Percentiles rank a stretch among this genome's conserved stretches.
These are phyloP conservation scores for Protomyces pachydermus DNA, from an alignment of 1,139 yeast species.

Conservation along the genomic window DNA sequence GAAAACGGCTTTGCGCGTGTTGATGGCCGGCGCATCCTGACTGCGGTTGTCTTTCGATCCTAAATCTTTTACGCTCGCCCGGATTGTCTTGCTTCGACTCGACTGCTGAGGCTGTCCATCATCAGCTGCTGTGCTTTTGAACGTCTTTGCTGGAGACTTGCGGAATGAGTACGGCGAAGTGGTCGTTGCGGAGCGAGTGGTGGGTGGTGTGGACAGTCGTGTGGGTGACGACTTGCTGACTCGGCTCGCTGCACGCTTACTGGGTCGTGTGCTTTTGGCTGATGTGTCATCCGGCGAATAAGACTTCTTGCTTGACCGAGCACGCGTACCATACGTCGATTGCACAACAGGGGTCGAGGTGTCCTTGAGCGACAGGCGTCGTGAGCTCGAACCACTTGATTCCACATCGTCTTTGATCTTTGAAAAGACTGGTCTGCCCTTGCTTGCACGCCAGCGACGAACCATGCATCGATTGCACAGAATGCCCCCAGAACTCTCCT, in stretches of 20 bases:
- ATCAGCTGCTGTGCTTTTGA: too few species aligned
- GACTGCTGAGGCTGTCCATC: too few species aligned
- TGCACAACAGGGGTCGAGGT: neutral
- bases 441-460: neutral
- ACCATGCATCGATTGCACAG: neutral
- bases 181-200: neutral
- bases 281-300: neutral
- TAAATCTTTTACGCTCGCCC: too few species aligned
- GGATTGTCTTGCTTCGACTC: too few species aligned
- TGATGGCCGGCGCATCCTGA: too few species aligned
- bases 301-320: neutral
- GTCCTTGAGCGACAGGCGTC: neutral
- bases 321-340: neutral
- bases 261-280: neutral
- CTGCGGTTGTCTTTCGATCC: too few species aligned
- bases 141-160: neutral
- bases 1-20: too few species aligned
- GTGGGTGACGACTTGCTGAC: neutral
- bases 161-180: neutral
- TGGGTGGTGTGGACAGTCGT: too few species aligned
- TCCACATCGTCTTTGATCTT: too few species aligned
- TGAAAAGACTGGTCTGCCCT: neutral
- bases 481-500: neutral
- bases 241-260: neutral
- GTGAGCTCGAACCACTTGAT: too few species aligned